Conservation (phyloP, 805 yeast species). For the Saccharomycopsis vini region DNA sequence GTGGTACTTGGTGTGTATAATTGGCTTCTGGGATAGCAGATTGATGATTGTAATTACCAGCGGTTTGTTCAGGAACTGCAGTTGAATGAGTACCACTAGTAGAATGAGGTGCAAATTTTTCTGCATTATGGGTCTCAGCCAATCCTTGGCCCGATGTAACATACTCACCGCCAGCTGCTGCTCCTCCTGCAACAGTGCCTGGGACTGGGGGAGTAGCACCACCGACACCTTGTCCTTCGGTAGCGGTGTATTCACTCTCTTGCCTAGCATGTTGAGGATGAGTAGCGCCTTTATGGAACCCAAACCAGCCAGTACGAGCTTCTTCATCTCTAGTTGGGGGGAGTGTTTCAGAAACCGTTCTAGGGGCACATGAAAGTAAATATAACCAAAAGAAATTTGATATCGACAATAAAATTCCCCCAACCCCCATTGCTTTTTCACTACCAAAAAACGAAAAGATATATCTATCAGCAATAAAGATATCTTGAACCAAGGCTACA, state of each 20-base stretch:
- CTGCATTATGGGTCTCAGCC: background rate
- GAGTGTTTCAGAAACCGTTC: no score
- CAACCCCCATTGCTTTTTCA: conserved; percentile 3
- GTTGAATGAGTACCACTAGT: background rate
- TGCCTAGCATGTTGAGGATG: background rate
- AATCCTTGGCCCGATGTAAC: background rate
- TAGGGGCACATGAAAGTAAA: no score
- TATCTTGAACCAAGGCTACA: conserved; percentile 5
- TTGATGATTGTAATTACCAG: no score
- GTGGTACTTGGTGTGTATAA: no score
- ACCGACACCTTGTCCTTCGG: background rate
- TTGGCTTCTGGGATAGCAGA: no score
- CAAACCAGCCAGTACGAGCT: background rate
- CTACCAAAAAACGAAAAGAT: background rate
- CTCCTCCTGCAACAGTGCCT: background rate
- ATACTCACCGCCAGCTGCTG: background rate
- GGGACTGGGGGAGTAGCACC: background rate
- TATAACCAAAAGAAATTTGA: conserved; percentile 3
- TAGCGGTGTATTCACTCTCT: background rate
- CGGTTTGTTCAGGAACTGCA: background rate
- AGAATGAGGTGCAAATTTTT: background rate
- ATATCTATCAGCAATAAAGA: conserved; percentile 3
- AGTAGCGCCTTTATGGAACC: background rate
- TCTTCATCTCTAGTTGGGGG: background rate
- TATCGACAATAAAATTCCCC: conserved; percentile 1